These are phyloP conservation scores for Cronartium ribicola DNA, from an alignment of 1,284 basidiomycete genomes.

Conservation along the genomic window DNA sequence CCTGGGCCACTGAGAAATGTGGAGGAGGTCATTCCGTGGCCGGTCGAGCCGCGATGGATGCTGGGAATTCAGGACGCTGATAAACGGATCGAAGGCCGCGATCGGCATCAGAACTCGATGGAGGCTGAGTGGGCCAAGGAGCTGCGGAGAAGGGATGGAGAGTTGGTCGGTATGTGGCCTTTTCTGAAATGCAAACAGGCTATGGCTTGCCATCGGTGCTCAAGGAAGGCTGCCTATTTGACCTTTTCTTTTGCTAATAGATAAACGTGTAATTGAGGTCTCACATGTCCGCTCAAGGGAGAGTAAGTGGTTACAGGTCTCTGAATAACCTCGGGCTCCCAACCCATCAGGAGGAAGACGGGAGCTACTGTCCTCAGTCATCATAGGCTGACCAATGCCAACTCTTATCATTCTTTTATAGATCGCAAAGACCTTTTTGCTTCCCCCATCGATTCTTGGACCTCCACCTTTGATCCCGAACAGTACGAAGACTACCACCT, in stretches of 20 bases:
- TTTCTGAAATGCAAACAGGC: not conserved
- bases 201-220: not conserved
- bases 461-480: slow-evolving; percentile 17
- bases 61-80: slow-evolving; percentile 21
- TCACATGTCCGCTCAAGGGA: slow-evolving; percentile 35
- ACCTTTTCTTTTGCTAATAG: not conserved
- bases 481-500: slow-evolving; percentile 23
- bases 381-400: not conserved
- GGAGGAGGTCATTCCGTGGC: slow-evolving; percentile 39
- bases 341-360: too few species aligned
- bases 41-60: slow-evolving; percentile 17
- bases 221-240: not conserved
- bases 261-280: not conserved
- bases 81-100: slow-evolving; percentile 16
- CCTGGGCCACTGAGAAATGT: slow-evolving; percentile 13
- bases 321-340: too few species aligned
- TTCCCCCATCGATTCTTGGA: slow-evolving; percentile 25
- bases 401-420: slow-evolving; percentile 1
- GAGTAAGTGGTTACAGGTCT: slow-evolving; percentile 10
- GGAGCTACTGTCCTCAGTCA: not conserved
- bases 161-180: slow-evolving; percentile 10
- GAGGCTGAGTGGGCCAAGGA: slow-evolving; percentile 29
- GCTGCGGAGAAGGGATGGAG: slow-evolving; percentile 24
- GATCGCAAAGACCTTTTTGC: slow-evolving; percentile 39
- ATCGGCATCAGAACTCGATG: slow-evolving; percentile 11